These are phyloP conservation scores for Allomyces macrogynus DNA, from an alignment of 192 early-diverging fungal genomes.

Conservation along the genomic window DNA sequence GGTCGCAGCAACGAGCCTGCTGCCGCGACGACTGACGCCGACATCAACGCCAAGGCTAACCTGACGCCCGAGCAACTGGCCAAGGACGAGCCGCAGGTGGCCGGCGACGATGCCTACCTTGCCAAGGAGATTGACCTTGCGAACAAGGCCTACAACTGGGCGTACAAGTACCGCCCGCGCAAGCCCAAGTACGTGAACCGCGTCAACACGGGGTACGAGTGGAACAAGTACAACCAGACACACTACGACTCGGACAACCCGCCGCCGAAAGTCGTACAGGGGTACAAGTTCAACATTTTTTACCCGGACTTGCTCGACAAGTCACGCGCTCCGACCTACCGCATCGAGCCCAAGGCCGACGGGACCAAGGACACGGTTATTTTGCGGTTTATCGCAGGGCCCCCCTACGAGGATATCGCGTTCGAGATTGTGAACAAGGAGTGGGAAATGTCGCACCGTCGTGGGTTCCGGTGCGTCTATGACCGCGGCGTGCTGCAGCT, in stretches of 20 bases:
- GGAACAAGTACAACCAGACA: conserved; percentile 99
- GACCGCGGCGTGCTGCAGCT: conserved; percentile 64
- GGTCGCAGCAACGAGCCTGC: too few species aligned
- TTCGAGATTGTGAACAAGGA: conserved; percentile 89
- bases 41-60: neutral
- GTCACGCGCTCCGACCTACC: conserved; percentile 67
- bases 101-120: neutral
- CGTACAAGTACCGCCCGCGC: conserved; percentile 86
- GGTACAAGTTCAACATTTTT: conserved; percentile 97
- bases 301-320: conserved; percentile 96
- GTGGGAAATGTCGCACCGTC: conserved; percentile 88
- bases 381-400: conserved; percentile 76
- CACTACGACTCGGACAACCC: conserved; percentile 96
- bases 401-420: conserved; percentile 94
- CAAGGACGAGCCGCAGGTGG: neutral
- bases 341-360: conserved; percentile 46
- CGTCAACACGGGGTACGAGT: conserved; percentile 93
- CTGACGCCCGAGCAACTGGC: neutral
- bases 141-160: conserved; percentile 50
- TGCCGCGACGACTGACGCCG: neutral
- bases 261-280: conserved; percentile 90
- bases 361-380: conserved; percentile 58
- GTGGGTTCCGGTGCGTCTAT: conserved; percentile 56
- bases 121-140: neutral
- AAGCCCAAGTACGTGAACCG: conserved; percentile 93